These are phyloP conservation scores for Evansstolkia leycettana DNA, from an alignment of 495 filamentous ascomycete genomes.

Conservation along the genomic window DNA sequence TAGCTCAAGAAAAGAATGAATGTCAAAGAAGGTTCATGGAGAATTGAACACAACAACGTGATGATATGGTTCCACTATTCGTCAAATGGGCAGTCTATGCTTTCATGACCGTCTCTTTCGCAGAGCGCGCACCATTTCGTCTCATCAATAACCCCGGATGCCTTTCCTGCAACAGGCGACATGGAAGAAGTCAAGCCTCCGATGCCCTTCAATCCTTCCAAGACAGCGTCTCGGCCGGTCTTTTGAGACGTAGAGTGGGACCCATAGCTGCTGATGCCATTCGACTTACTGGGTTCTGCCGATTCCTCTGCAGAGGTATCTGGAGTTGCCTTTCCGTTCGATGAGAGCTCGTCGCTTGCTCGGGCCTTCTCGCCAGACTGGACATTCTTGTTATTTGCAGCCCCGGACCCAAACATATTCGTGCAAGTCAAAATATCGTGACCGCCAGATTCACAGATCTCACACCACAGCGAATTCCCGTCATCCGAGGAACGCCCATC, in stretches of 20 bases:
- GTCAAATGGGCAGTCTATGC: slow-evolving; percentile 90
- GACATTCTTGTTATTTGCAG: slow-evolving; percentile 17
- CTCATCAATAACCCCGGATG: slow-evolving; percentile 63
- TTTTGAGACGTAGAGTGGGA: slow-evolving; percentile 16
- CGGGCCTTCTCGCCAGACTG: neutral
- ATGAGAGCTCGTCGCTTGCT: slow-evolving; percentile 1
- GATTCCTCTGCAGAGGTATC: slow-evolving; percentile 9
- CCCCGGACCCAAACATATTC: slow-evolving; percentile 54
- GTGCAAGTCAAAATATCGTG: slow-evolving; percentile 92
- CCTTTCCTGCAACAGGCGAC: slow-evolving; percentile 59
- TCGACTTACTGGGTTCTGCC: neutral
- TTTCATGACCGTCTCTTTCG: slow-evolving; percentile 91
- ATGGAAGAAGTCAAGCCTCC: slow-evolving; percentile 23
- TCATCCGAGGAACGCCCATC: slow-evolving; percentile 62
- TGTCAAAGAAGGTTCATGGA: too few species aligned
- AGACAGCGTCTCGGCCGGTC: slow-evolving; percentile 40
- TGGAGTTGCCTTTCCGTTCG: slow-evolving; percentile 11
- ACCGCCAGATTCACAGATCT: slow-evolving; percentile 87
- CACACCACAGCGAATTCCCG: slow-evolving; percentile 77
- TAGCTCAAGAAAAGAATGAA: too few species aligned
- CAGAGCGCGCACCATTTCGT: slow-evolving; percentile 95
- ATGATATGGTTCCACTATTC: too few species aligned
- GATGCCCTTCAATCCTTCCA: slow-evolving; percentile 56
- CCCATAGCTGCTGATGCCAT: slow-evolving; percentile 4
- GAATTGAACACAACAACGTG: too few species aligned